Evolutionary conservation across 129 eudicot species (phyloP).

Genomic region (Gnaphalium uliginosum): DNA sequence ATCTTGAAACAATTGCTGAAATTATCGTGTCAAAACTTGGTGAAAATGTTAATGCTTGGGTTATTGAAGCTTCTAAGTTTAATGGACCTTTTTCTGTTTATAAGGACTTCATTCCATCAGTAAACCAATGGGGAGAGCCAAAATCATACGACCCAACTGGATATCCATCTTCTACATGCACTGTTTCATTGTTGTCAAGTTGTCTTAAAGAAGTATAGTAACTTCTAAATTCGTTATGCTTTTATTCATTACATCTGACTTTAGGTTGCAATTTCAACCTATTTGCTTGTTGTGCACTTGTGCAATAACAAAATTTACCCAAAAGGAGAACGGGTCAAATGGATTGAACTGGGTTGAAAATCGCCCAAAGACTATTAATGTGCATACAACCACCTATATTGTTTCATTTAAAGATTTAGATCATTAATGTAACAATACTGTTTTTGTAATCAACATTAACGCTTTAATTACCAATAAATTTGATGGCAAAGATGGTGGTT

Average conservation of each 20-base stretch:
- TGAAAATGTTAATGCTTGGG: constrained; percentile 71
- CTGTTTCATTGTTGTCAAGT: constrained; percentile 54
- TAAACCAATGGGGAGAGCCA: constrained; percentile 79
- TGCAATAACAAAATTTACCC: background rate
- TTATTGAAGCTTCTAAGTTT: constrained; percentile 78
- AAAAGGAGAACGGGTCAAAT: background rate
- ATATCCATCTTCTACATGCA: constrained; percentile 70
- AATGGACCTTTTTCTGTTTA: constrained; percentile 93
- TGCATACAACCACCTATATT: constrained; percentile 7
- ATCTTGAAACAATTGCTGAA: constrained; percentile 64
- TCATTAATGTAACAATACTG: background rate
- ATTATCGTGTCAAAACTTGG: constrained; percentile 75
- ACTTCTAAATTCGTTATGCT: background rate
- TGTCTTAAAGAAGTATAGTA: constrained; percentile 68
- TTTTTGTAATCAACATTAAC: background rate
- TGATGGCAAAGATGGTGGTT: background rate
- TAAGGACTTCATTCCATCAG: constrained; percentile 75
- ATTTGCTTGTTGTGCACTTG: constrained; percentile 13
- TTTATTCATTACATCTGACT: background rate
- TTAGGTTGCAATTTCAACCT: background rate
- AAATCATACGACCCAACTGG: constrained; percentile 64
- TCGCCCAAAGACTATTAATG: background rate
- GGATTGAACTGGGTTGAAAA: constrained; percentile 1
- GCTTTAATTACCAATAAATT: background rate
- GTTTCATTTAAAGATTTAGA: constrained; percentile 13